Evolutionary conservation across 139 green algal genomes (phyloP), one percentile per base, ranked within the genome.

Genomic region (Trebouxia sp.): DNA sequence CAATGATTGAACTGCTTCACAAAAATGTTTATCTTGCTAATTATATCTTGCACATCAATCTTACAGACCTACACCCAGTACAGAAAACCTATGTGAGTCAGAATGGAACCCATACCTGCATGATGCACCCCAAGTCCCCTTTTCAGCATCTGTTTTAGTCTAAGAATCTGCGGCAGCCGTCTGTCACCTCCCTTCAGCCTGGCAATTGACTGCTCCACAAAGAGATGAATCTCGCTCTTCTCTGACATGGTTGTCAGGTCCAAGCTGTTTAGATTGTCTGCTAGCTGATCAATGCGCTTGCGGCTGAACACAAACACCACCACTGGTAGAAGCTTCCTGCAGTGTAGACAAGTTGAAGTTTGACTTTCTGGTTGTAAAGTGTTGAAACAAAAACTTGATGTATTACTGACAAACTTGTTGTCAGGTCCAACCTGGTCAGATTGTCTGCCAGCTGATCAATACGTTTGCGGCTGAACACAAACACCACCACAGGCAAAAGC

Each of bases 61-160:
- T n/a, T 20, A 70, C 28, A 70, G 58, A 41, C 32, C 20, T 42
- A 17, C 62, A 43, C 28, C 14, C 7, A 74, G 65, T n/a, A 74
- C 5, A 11, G 32, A 12, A 77, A 56, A 14, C 8, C 24, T 38
- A 10, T 53, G 67, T 22, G 11, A 17, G 72, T 32, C 72, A 79
- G 45, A 38, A 42, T 20, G 28, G 43, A 37, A 6, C 6, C 3
- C 56, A 30, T 14, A 81, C 87, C 94, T 37, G 96, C 96, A 80
- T 99, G 96, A 89, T 99, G 96, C 50, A 98, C 92, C 0, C 92
- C 96, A 22, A 99, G 82, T 30, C 96, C 96, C 0, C 94, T 86
- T 38, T 92, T 90, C 58, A 99, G 90, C 88, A 98, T 86, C 62
- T 95, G 92, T 20, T 88, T 84, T 75, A 98, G 82, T 0, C 93